Base-by-base conservation (phyloP, 345 rosid species). In the Pistacia vera region DNA sequence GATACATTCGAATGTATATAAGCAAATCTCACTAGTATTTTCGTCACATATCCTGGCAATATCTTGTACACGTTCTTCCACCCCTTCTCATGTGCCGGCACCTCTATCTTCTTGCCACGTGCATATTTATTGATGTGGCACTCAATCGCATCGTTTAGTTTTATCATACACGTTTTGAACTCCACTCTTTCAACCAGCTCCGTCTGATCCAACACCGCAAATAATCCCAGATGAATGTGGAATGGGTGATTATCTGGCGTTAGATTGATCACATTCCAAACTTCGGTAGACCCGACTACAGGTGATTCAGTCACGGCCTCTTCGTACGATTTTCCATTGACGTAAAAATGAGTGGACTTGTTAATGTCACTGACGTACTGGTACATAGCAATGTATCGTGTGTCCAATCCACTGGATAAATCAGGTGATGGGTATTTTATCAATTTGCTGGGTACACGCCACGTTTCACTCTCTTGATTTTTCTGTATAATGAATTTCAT, bases 21-120 rank as follows among this genome's bases (percentile, higher is more conserved):
- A 35, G 87, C 66, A 79, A 96, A 93, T 51, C 87, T 77, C 54
- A 96, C 91, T 2, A 90, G 36, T 30, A 93, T 83, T 70, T 71
- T 85, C 4, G 99, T 93, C 67, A 96, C 85, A 64, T 71, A 67
- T 1, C 97, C 95, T 0, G 98, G 98, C 20, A 58, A 75, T 83
- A 91, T 89, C 89, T 93, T 96, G 81, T 92, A 96, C 79, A 93
- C 99, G 51, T 96, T 96, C 87, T 96, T 96, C 98, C 98, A 96
- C 65, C 99, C 98, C 14, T 82, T 84, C 90, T 96, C 98, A 51
- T 96, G 93, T 0, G 83, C 78, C 65, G 16, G 8, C 75, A 90
- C 98, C 66, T 44, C 81, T 36, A 76, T 4, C 49, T 73, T 96
- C 69, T 54, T 75, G 48, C 98, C 98, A 25, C 88, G 87, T 71